Conservation (phyloP, 805 yeast genomes). For the Yarrowia porcina region DNA sequence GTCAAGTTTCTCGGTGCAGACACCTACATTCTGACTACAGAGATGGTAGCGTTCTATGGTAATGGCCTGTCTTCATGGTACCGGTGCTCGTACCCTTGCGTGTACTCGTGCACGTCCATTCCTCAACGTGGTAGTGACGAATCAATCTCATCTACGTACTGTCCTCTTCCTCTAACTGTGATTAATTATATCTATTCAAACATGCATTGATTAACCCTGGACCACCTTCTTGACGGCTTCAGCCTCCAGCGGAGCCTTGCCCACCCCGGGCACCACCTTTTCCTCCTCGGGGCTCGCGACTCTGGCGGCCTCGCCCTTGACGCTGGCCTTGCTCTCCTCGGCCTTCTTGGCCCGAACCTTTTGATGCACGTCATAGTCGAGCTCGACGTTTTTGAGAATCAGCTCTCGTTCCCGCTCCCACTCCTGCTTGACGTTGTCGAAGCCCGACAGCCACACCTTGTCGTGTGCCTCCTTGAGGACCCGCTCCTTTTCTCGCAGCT, state of each 20-base stretch:
- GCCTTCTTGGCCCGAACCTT: constrained; percentile 29
- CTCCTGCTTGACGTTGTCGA: constrained; percentile 64
- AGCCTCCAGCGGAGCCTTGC: neutral
- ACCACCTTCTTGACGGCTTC: constrained; percentile 31
- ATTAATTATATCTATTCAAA: constrained; percentile 16
- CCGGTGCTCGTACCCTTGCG: too few relatives aligned
- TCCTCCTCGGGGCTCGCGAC: neutral
- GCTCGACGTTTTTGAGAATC: constrained; percentile 73
- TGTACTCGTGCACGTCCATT: too few relatives aligned
- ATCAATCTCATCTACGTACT: too few relatives aligned
- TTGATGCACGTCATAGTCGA: constrained; percentile 23
- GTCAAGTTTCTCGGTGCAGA: too few relatives aligned
- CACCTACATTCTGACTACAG: too few relatives aligned
- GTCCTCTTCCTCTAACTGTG: neutral
- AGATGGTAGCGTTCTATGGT: too few relatives aligned
- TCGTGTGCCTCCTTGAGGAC: constrained; percentile 38
- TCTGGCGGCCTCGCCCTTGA: neutral
- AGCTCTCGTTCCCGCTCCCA: constrained; percentile 72
- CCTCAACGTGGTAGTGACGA: too few relatives aligned
- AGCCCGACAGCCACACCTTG: constrained; percentile 66
- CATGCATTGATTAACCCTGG: constrained; percentile 31
- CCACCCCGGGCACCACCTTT: neutral
- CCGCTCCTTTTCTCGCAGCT: constrained; percentile 40
- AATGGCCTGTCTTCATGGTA: too few relatives aligned
- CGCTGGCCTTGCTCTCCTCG: constrained; percentile 30